phyloP scores from a whole-genome alignment of 108 stramenopile genomes.

The Nitzschia inconspicua region DNA sequence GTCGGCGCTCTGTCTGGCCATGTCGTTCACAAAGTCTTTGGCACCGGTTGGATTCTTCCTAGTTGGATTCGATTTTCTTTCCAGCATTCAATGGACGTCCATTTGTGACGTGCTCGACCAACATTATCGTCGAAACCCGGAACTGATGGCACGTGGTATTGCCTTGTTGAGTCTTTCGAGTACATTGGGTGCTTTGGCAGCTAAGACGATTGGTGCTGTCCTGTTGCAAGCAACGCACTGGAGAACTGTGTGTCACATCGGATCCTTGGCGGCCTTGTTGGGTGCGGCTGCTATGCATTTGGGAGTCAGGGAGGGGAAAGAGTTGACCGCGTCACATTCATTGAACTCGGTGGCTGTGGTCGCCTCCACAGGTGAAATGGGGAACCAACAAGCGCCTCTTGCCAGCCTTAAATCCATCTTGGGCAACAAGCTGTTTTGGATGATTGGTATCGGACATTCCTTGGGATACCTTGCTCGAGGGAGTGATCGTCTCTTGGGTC shows the following conservation, averaged over 20 bases:
- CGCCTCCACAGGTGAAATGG: background rate
- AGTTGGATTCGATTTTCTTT: conserved; percentile 29
- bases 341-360: background rate
- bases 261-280: conserved; percentile 12
- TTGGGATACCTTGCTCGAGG: conserved; percentile 21
- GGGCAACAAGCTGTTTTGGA: conserved; percentile 37
- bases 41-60: conserved; percentile 21
- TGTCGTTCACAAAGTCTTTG: conserved; percentile 7
- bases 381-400: conserved; percentile 5
- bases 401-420: conserved; percentile 17
- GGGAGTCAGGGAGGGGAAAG: background rate
- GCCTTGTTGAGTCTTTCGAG: conserved; percentile 32
- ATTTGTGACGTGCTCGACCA: conserved; percentile 22
- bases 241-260: conserved; percentile 24
- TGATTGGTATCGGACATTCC: conserved; percentile 39
- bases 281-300: conserved; percentile 18
- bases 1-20: background rate
- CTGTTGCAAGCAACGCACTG: conserved; percentile 20
- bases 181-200: conserved; percentile 21
- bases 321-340: no score
- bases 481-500: conserved; percentile 40
- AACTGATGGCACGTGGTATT: conserved; percentile 21
- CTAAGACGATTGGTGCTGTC: conserved; percentile 27
- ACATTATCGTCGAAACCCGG: conserved; percentile 8
- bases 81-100: conserved; percentile 40